Evolutionary conservation across 805 yeast species (phyloP).

Genomic region (Phaffomyces thermotolerans): DNA sequence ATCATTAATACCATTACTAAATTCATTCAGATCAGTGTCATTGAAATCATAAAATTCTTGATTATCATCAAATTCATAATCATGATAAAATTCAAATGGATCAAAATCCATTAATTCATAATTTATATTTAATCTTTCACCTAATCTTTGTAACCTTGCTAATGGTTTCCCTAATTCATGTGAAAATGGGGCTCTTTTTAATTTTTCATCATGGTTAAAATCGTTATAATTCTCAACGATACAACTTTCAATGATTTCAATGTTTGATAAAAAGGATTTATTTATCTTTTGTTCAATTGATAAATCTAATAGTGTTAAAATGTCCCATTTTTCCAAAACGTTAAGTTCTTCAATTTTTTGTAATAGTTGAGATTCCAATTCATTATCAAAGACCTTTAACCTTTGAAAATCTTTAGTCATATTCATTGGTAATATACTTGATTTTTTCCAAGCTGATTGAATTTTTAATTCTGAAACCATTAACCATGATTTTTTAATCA

Average conservation of each 20-base stretch:
- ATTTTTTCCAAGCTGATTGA: conserved; percentile 37
- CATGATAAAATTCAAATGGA: conserved; percentile 3
- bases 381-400: conserved; percentile 27
- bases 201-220: conserved; percentile 3
- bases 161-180: conserved; percentile 21
- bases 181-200: conserved; percentile 20
- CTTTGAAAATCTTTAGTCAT: conserved; percentile 24
- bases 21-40: not conserved
- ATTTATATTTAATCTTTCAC: conserved; percentile 12
- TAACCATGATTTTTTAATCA: conserved; percentile 54
- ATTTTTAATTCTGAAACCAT: conserved; percentile 29
- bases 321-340: conserved; percentile 52
- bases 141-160: conserved; percentile 18
- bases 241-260: conserved; percentile 55
- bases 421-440: conserved; percentile 32
- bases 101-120: conserved; percentile 7
- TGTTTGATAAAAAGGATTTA: conserved; percentile 46
- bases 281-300: conserved; percentile 34
- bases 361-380: conserved; percentile 34
- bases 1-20: not conserved
- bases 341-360: conserved; percentile 40
- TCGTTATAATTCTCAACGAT: conserved; percentile 36
- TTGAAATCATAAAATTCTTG: too few species aligned
- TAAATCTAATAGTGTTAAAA: conserved; percentile 45
- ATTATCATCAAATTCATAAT: not conserved